These are phyloP conservation scores for Irpex sp. DNA, from an alignment of 1,284 basidiomycete genomes.

Conservation along the genomic window DNA sequence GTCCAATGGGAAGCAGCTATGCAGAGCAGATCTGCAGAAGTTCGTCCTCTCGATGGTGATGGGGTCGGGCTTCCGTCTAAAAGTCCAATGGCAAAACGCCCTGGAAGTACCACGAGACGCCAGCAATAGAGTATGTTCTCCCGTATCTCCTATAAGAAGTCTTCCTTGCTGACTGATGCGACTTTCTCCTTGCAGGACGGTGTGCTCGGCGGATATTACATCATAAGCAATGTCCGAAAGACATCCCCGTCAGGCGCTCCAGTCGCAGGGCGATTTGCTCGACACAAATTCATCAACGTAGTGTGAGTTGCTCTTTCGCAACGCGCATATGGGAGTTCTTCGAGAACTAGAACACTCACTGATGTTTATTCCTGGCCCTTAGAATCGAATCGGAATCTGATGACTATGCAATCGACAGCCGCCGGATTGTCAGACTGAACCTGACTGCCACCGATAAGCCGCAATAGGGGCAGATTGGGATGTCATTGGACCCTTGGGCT, in stretches of 20 bases:
- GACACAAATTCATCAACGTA: conserved; percentile 51
- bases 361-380: conserved; percentile 3
- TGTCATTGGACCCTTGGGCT: neutral
- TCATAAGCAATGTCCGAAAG: conserved; percentile 47
- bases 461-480: neutral
- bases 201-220: conserved; percentile 47
- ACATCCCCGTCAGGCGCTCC: conserved; percentile 30
- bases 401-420: conserved; percentile 37
- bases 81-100: conserved; percentile 46
- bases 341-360: neutral
- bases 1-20: conserved; percentile 43
- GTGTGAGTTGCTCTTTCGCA: conserved; percentile 32
- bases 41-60: conserved; percentile 45
- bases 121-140: conserved; percentile 37
- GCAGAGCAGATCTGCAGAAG: conserved; percentile 37
- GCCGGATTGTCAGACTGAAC: conserved; percentile 44
- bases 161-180: neutral
- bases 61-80: conserved; percentile 35
- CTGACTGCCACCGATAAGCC: conserved; percentile 45
- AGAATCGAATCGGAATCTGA: conserved; percentile 47
- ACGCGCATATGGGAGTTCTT: neutral
- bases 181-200: conserved; percentile 35
- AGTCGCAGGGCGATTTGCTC: conserved; percentile 35
- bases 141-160: neutral
- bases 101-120: conserved; percentile 41